Base-by-base conservation (phyloP, 192 early-diverging fungal species). In the Thamnidium elegans region DNA sequence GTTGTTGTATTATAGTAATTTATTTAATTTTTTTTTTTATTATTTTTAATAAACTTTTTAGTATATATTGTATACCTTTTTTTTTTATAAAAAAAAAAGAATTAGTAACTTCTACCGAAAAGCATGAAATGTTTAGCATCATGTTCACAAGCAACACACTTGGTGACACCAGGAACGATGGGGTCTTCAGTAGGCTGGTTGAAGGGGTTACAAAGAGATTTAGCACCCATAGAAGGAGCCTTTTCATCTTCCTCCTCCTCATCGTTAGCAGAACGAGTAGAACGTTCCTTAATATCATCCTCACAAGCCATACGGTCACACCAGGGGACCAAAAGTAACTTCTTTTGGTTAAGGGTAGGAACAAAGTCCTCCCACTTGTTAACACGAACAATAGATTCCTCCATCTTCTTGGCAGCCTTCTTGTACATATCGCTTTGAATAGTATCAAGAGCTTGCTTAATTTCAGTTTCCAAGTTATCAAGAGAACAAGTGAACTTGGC, bases 141-240 rank as follows among this genome's bases (percentile, higher is more conserved):
- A 55, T 85, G 68, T 43, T 85, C 91, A 65, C 92, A 94, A 52
- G 85, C 83, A 71, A 86, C 65, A 74, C 96, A 99, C 85, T 95
- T 95, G 36, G 92, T 93, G 60, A 87, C 84, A 65, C 92, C 94
- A 42, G 84, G 84, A 53, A 89, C 76, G 50, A 99, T 84, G 3
- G 90, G 84, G 55, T 84, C 90, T 51, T 96, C 86, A 9, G 78
- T 78, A 62, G 97, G 96, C 87, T 99, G 96, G 51, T 87, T 81
- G 71, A 92, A 92, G 23, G 97, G 97, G 77, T 96, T 91, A 78
- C 97, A 99, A 31, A 99, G 87, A 6, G 96, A 95, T 79, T 99
- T 99, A 65, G 97, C 97, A 59, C 97, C 97, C 97, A 99, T 99
- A 17, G 95, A 97, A 39, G 97, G 97, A 58, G 94, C 97, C 80